phyloP scores from a whole-genome alignment of 108 stramenopile genomes.

The Cyclostephanos invisitatus region DNA sequence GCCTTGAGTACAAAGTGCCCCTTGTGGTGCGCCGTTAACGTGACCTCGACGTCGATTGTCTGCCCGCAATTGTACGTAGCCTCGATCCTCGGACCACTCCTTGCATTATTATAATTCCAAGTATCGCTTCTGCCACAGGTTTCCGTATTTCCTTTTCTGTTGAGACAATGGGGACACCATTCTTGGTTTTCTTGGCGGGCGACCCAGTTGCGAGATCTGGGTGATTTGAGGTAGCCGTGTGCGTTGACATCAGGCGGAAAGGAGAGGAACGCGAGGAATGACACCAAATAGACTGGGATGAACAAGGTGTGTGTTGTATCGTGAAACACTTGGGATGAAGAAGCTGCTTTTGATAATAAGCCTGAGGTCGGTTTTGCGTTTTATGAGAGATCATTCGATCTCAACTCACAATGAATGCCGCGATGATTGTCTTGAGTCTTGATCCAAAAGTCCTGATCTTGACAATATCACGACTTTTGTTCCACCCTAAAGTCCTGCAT shows the following conservation, averaged over 20 bases:
- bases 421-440: no score
- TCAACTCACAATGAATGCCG: no score
- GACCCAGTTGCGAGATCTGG: slow-evolving; percentile 12
- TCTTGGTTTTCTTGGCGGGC: slow-evolving; percentile 8
- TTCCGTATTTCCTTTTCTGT: slow-evolving; percentile 35
- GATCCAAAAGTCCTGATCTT: no score
- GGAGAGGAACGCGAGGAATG: neutral
- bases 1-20: slow-evolving; percentile 61
- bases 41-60: slow-evolving; percentile 37
- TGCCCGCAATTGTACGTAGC: slow-evolving; percentile 27
- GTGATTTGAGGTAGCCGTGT: slow-evolving; percentile 20
- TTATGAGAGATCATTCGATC: neutral
- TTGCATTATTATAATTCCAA: slow-evolving; percentile 54
- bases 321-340: neutral
- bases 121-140: slow-evolving; percentile 23
- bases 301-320: neutral
- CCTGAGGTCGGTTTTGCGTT: no score
- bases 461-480: no score
- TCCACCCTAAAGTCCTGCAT: no score
- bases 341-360: no score
- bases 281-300: neutral
- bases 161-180: slow-evolving; percentile 36
- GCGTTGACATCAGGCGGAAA: neutral
- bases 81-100: slow-evolving; percentile 20
- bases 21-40: slow-evolving; percentile 58